A percentile compares a stretch with the other conserved stretches of the same genome.
Conservation (phyloP, 768 basidiomycete species). For the Naganishia onofrii region DNA sequence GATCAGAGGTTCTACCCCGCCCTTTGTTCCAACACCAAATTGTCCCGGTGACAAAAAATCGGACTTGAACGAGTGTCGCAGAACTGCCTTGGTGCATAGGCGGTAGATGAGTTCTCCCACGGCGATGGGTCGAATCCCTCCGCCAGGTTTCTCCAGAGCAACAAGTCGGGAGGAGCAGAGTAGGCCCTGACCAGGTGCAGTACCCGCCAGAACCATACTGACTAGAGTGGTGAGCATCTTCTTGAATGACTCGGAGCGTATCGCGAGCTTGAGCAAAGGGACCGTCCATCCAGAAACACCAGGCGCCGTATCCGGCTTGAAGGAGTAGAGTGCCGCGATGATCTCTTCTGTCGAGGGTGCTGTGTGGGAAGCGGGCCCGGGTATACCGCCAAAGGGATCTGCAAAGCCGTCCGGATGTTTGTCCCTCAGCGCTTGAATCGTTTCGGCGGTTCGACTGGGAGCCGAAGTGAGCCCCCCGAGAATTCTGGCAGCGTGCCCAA, state of each 20-base stretch:
- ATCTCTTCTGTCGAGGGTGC: constrained; percentile 7
- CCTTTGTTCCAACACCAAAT: constrained; percentile 33
- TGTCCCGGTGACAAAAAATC: constrained; percentile 26
- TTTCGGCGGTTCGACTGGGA: background rate
- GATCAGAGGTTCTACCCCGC: constrained; percentile 35
- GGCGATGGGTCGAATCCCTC: constrained; percentile 37
- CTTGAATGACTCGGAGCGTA: background rate
- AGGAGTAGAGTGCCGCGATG: background rate
- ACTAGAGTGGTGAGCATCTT: constrained; percentile 2
- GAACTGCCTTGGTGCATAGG: constrained; percentile 31
- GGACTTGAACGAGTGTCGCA: constrained; percentile 21
- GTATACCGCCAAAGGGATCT: background rate
- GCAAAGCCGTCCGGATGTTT: constrained; percentile 1
- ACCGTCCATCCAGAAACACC: constrained; percentile 24
- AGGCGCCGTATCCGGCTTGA: constrained; percentile 20
- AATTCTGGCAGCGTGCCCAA: constrained; percentile 14
- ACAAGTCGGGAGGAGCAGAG: constrained; percentile 33
- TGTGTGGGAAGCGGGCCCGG: background rate
- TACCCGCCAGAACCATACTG: constrained; percentile 5
- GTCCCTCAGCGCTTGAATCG: background rate
- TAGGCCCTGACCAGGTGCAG: constrained; percentile 26
- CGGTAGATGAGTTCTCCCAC: constrained; percentile 40
- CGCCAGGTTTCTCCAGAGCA: constrained; percentile 33
- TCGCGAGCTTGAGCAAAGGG: background rate
- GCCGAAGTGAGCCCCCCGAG: background rate